A percentile compares a stretch with the other conserved stretches of the same genome.
Evolutionary conservation across 208 protist species (phyloP).

Genomic region (Crithidia sp.): DNA sequence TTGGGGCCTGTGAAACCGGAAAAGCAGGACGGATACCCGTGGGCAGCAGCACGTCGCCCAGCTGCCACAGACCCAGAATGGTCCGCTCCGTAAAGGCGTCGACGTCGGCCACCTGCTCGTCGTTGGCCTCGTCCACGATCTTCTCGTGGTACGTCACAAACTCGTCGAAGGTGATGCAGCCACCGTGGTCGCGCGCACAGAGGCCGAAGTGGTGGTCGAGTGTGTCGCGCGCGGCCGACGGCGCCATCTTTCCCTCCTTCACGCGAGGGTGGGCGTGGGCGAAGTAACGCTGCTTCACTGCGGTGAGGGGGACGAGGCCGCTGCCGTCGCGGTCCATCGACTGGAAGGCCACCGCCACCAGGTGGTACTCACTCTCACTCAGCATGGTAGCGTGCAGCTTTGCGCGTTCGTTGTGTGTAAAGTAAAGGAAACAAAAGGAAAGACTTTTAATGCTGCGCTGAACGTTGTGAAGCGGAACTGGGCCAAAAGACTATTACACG

Average conservation of each 20-base stretch:
- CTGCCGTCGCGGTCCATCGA: conserved; percentile 57
- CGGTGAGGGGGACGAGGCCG: conserved; percentile 52
- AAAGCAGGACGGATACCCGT: conserved; percentile 73
- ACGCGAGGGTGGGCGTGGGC: conserved; percentile 75
- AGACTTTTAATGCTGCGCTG: too few relatives aligned
- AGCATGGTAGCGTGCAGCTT: conserved; percentile 9
- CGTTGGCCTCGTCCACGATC: conserved; percentile 68
- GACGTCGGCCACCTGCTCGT: conserved; percentile 58
- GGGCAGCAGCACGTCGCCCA: conserved; percentile 76
- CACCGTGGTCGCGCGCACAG: conserved; percentile 52
- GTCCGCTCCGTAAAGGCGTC: conserved; percentile 61
- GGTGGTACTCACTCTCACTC: conserved; percentile 29
- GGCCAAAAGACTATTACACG: too few relatives aligned
- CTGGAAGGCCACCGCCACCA: conserved; percentile 57
- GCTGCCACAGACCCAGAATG: conserved; percentile 74
- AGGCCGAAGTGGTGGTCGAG: conserved; percentile 62
- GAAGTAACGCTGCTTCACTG: conserved; percentile 66
- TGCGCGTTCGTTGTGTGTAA: too few relatives aligned
- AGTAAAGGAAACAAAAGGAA: background rate
- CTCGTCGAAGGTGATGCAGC: conserved; percentile 77
- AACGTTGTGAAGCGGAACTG: too few relatives aligned
- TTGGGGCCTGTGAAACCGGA: conserved; percentile 44
- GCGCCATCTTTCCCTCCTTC: conserved; percentile 73
- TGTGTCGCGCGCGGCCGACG: conserved; percentile 62
- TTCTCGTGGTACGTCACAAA: conserved; percentile 84